A percentile compares a stretch with the other conserved stretches of the same genome.
These are phyloP conservation scores for Neopestalotiopsis clavispora DNA, from an alignment of 2,329 filamentous ascomycete genomes.

Conservation along the genomic window DNA sequence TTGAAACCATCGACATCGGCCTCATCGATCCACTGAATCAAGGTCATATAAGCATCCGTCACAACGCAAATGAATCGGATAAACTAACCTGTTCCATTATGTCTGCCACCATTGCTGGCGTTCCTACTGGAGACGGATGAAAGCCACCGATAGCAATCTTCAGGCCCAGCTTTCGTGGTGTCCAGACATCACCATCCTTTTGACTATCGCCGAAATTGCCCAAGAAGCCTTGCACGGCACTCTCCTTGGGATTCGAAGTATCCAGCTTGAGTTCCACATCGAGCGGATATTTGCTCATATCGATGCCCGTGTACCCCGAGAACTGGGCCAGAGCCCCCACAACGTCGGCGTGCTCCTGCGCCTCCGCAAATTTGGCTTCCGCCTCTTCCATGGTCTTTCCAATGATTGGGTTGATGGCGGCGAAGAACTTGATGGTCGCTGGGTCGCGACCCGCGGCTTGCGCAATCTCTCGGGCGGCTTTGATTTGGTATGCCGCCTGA, in stretches of 20 bases:
- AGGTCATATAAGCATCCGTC: not conserved
- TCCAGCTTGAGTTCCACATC: conserved; percentile 11
- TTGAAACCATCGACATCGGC: conserved; percentile 13
- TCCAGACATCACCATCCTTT: conserved; percentile 5
- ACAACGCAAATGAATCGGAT: accelerated
- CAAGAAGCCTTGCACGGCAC: conserved; percentile 4
- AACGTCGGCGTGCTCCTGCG: conserved; percentile 14
- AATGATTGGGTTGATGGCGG: conserved; percentile 11
- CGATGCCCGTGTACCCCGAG: conserved; percentile 9
- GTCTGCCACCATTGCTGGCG: conserved; percentile 8
- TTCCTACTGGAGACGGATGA: conserved; percentile 7
- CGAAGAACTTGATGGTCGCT: conserved; percentile 10
- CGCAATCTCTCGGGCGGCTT: conserved; percentile 8
- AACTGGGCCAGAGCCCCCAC: conserved; percentile 11
- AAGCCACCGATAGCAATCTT: conserved; percentile 10
- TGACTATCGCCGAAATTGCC: conserved; percentile 12
- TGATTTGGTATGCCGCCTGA: conserved; percentile 12
- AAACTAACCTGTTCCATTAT: conserved; percentile 11
- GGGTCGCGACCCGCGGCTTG: conserved; percentile 8
- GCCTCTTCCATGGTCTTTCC: not conserved
- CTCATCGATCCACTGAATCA: conserved; percentile 5
- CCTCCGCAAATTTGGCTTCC: not conserved
- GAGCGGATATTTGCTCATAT: conserved; percentile 11
- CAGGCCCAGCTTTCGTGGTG: not conserved
- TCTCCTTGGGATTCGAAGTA: conserved; percentile 14